A percentile compares a stretch with the other conserved stretches of the same genome.
These are phyloP conservation scores for Rhododendron ferrugineum DNA, from an alignment of 148 eudicot genomes.

Conservation along the genomic window DNA sequence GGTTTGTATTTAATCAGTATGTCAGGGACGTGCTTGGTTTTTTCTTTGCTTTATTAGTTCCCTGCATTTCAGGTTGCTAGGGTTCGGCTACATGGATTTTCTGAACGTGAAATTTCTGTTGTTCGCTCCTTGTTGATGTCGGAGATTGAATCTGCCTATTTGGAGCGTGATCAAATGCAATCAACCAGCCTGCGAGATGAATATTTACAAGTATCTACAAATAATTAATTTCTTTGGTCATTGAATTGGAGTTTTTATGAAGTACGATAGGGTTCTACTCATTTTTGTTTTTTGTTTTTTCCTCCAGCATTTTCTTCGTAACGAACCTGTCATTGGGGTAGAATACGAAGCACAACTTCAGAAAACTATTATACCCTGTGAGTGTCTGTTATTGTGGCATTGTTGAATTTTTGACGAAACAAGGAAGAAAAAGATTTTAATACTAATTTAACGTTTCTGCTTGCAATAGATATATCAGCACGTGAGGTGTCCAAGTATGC, in stretches of 20 bases:
- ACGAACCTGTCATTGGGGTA: slow-evolving; percentile 69
- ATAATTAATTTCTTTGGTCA: not conserved
- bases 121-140: slow-evolving; percentile 64
- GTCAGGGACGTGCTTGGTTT: slow-evolving; percentile 7
- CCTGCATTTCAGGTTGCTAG: slow-evolving; percentile 63
- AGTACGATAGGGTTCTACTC: slow-evolving; percentile 5
- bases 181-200: slow-evolving; percentile 81
- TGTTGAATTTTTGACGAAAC: not conserved
- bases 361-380: slow-evolving; percentile 71
- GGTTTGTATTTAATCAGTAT: slow-evolving; percentile 34
- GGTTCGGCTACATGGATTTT: slow-evolving; percentile 78
- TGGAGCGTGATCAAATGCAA: slow-evolving; percentile 86
- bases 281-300: not conserved
- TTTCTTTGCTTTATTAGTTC: slow-evolving; percentile 22
- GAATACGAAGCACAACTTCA: slow-evolving; percentile 83
- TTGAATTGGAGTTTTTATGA: not conserved
- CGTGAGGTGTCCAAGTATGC: slow-evolving; percentile 64
- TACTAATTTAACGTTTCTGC: not conserved
- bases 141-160: slow-evolving; percentile 82
- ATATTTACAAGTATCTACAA: slow-evolving; percentile 57
- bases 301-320: slow-evolving; percentile 61
- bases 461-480: slow-evolving; percentile 52
- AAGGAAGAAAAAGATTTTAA: not conserved
- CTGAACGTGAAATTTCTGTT: slow-evolving; percentile 79
- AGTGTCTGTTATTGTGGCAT: slow-evolving; percentile 22